Evolutionary conservation across 768 basidiomycete genomes (phyloP), one percentile per base, ranked within the genome.

Genomic region (Paxillus rubicundulus): DNA sequence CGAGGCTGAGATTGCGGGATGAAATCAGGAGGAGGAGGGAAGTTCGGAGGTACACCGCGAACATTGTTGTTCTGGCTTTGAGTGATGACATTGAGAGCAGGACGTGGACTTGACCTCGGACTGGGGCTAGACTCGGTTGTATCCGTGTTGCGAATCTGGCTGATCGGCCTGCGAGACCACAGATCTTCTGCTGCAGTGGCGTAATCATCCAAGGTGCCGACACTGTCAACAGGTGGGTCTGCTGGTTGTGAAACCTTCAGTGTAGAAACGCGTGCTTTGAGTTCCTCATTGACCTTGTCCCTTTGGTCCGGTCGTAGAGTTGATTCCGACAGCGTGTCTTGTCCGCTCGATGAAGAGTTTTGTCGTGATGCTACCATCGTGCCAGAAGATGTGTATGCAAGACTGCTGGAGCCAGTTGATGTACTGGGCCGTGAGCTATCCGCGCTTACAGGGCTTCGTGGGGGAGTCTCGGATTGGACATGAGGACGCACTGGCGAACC

Each of bases 361-460:
- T 64, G 58, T 38, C 58, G 66, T 14, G 54, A 60, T 2, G 61
- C 60, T n/a, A 57, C 58, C 54, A 50, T 61, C 55, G 61, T 71
- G 58, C 61, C 57, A 37, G 69, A 60, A 9, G 69, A 58, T 33
- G 63, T 53, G 28, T 69, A 65, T 44, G 63, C 50, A 32, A 56
- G 56, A 38, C 55, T 62, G 47, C 55, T 49, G 49, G 61, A 61
- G 54, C 65, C 69, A 28, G 75, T 63, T 34, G 71, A 71, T 13
- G 70, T 57, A n/a, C 64, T 58, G 45, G 70, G 67, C 27, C 72
- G 70, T 8, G 77, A 79, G 47, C 77, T 78, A 39, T 70, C 69
- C 38, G 80, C 77, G 55, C 78, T 84, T 48, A 80, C 72, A 10
- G 87, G 87, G 43, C 86, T 87, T 34, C 79, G 80, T 44, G 85